These are phyloP conservation scores for Lachnellula occidentalis DNA, from an alignment of 2,329 filamentous ascomycete species.

Conservation along the genomic window DNA sequence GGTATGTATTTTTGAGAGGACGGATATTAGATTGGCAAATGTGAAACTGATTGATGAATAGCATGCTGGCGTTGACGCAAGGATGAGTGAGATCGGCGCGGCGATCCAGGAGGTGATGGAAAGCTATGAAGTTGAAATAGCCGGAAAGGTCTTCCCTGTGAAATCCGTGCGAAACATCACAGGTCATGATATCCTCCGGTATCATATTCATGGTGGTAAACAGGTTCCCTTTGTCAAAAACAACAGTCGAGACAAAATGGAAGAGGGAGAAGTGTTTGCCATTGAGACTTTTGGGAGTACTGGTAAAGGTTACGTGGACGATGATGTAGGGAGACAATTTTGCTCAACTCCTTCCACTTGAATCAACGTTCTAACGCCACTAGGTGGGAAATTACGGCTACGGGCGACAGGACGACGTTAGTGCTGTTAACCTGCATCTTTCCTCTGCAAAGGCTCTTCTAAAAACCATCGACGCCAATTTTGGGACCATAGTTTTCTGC, in stretches of 20 bases:
- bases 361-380: constrained; percentile 14
- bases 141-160: constrained; percentile 46
- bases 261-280: constrained; percentile 91
- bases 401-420: not conserved
- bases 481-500: constrained; percentile 87
- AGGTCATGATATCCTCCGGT: constrained; percentile 81
- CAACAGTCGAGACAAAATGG: constrained; percentile 89
- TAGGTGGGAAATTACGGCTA: constrained; percentile 78
- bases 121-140: constrained; percentile 53
- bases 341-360: constrained; percentile 1
- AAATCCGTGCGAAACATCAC: constrained; percentile 50
- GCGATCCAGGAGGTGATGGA: constrained; percentile 58
- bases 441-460: constrained; percentile 80
- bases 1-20: not conserved
- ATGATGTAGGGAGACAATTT: constrained; percentile 58
- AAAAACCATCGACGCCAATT: constrained; percentile 92
- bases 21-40: not conserved
- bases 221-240: constrained; percentile 91
- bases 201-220: constrained; percentile 88
- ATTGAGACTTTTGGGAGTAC: constrained; percentile 96
- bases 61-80: constrained; percentile 88
- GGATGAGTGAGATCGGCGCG: constrained; percentile 63
- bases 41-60: constrained; percentile 25
- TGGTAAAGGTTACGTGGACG: constrained; percentile 78
- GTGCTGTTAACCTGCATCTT: constrained; percentile 56